Evolutionary conservation across 139 green algal species (phyloP).

Genomic region (Coelastrella sp.): DNA sequence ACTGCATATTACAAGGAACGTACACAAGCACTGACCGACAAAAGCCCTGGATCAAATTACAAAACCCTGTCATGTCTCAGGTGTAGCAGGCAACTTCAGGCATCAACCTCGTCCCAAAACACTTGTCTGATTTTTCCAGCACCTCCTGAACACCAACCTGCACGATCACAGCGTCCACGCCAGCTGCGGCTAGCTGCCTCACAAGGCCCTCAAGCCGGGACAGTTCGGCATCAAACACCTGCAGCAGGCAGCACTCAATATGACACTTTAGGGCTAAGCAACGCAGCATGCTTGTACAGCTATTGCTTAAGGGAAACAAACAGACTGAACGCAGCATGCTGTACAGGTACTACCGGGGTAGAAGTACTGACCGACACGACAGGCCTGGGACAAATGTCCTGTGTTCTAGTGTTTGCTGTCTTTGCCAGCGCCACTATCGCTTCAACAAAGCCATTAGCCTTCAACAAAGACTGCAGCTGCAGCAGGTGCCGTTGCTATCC

Average conservation of each 20-base stretch:
- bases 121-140: not conserved
- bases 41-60: no score
- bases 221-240: conserved; percentile 88
- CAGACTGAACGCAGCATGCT: no score
- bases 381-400: no score
- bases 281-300: not conserved
- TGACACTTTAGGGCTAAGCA: not conserved
- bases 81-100: not conserved
- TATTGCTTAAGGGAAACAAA: no score
- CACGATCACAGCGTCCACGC: conserved; percentile 91
- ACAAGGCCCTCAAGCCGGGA: conserved; percentile 62
- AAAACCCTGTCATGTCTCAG: not conserved
- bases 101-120: not conserved
- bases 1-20: no score
- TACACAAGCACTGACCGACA: no score
- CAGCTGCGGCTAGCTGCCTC: conserved; percentile 65
- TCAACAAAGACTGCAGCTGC: not conserved
- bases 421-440: no score
- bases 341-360: no score
- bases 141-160: conserved; percentile 52
- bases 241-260: not conserved
- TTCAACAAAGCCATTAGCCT: not conserved
- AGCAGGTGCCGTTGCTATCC: not conserved
- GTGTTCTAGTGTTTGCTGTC: no score
- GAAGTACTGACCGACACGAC: no score